phyloP scores from a whole-genome alignment of 148 eudicot species.

The Amaranthus hypochondriacus region DNA sequence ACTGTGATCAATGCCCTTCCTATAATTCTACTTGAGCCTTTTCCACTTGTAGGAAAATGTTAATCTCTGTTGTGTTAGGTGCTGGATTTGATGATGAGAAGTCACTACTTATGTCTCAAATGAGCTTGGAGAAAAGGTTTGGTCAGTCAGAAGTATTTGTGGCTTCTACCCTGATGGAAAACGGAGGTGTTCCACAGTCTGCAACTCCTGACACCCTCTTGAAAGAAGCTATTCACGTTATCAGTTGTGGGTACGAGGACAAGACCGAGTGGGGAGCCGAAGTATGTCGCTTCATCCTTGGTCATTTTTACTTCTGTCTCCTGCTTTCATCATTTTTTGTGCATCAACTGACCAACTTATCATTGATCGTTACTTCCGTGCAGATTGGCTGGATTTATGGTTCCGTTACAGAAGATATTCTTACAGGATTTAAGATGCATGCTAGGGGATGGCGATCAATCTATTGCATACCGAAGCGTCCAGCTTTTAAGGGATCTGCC shows the following conservation, averaged over 20 bases:
- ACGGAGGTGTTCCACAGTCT: constrained; percentile 52
- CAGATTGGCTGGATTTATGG: constrained; percentile 92
- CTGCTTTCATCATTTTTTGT: neutral
- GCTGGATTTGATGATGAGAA: constrained; percentile 53
- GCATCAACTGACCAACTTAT: neutral
- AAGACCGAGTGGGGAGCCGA: constrained; percentile 55
- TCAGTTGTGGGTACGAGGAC: constrained; percentile 64
- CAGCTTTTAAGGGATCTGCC: constrained; percentile 84
- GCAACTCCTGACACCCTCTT: constrained; percentile 45
- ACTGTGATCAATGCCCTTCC: neutral
- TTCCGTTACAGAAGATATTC: constrained; percentile 78
- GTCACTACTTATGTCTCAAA: constrained; percentile 50
- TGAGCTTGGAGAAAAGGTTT: constrained; percentile 55
- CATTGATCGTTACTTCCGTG: constrained; percentile 2
- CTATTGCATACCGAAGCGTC: constrained; percentile 63
- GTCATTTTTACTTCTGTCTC: neutral
- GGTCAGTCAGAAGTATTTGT: constrained; percentile 62
- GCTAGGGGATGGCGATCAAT: constrained; percentile 76
- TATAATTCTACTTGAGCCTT: neutral
- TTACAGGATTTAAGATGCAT: constrained; percentile 81
- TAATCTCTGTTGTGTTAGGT: constrained; percentile 21
- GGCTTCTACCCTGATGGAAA: constrained; percentile 55
- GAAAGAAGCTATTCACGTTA: constrained; percentile 62
- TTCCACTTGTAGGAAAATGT: neutral
- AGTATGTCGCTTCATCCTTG: constrained; percentile 20